Conservation (phyloP, 495 filamentous ascomycete genomes). For the Penicillium riverlandense region DNA sequence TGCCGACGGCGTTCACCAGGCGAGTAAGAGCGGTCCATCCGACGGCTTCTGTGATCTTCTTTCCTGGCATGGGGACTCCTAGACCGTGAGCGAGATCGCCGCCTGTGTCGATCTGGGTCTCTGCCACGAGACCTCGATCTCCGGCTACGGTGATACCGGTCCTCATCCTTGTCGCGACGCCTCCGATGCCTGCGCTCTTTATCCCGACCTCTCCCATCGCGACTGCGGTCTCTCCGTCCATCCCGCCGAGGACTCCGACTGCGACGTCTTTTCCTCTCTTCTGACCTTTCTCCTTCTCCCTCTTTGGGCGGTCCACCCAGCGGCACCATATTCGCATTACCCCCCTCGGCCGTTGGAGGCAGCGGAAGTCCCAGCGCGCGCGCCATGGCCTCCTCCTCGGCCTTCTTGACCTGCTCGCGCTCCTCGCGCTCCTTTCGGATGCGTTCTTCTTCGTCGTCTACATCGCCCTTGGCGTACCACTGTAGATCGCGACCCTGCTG, state of each 20-base stretch:
- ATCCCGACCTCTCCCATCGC: slow-evolving; percentile 24
- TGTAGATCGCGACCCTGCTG: slow-evolving; percentile 77
- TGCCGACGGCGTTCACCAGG: slow-evolving; percentile 20
- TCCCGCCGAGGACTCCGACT: slow-evolving; percentile 28
- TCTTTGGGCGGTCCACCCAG: slow-evolving; percentile 22
- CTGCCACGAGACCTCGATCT: slow-evolving; percentile 27
- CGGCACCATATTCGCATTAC: slow-evolving; percentile 38
- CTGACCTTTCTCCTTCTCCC: slow-evolving; percentile 12
- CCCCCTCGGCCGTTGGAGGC: slow-evolving; percentile 26
- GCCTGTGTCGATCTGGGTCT: slow-evolving; percentile 6
- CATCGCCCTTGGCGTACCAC: slow-evolving; percentile 80
- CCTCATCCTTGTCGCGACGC: slow-evolving; percentile 21
- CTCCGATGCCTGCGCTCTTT: slow-evolving; percentile 29
- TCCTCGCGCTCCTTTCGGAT: slow-evolving; percentile 62
- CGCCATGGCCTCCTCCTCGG: slow-evolving; percentile 84
- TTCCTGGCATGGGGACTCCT: slow-evolving; percentile 24
- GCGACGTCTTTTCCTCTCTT: slow-evolving; percentile 22
- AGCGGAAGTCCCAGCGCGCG: slow-evolving; percentile 73
- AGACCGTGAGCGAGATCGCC: slow-evolving; percentile 22
- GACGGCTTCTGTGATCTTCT: slow-evolving; percentile 15
- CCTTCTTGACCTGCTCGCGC: slow-evolving; percentile 76
- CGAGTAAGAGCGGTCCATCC: slow-evolving; percentile 21
- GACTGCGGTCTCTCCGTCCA: slow-evolving; percentile 18
- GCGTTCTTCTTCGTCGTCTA: slow-evolving; percentile 49
- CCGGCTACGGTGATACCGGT: slow-evolving; percentile 21